A percentile compares a stretch with the other conserved stretches of the same genome.
Evolutionary conservation across 257 asterid species (phyloP).

Genomic region (Jacaranda copaia): DNA sequence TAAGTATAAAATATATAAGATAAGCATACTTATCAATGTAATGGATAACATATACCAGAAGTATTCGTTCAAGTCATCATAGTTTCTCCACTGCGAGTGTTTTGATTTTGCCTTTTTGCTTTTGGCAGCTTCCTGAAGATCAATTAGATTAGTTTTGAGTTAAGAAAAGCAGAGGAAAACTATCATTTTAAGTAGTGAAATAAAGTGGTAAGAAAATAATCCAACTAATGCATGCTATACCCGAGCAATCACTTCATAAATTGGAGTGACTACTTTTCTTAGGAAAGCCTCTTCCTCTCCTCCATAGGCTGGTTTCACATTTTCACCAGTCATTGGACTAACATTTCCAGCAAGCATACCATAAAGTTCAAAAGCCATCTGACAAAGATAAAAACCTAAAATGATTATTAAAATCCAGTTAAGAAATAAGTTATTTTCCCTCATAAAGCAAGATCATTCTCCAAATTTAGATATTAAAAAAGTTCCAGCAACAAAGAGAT

Average conservation of each 20-base stretch:
- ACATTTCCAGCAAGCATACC: conserved; percentile 99
- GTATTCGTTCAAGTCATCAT: conserved; percentile 96
- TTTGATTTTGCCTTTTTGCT: conserved; percentile 87
- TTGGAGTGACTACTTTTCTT: conserved; percentile 90
- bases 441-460: conserved; percentile 18
- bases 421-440: conserved; percentile 8
- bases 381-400: conserved; percentile 32
- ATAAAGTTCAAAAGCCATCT: conserved; percentile 99
- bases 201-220: conserved; percentile 5
- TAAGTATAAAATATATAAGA: conserved; percentile 29
- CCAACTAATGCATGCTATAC: conserved; percentile 51
- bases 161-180: conserved; percentile 15
- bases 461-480: background rate
- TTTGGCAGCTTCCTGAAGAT: conserved; percentile 87
- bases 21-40: conserved; percentile 25
- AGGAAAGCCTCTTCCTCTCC: conserved; percentile 98
- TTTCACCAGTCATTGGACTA: conserved; percentile 97
- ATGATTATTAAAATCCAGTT: conserved; percentile 17
- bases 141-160: conserved; percentile 20
- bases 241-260: conserved; percentile 93
- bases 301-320: conserved; percentile 99
- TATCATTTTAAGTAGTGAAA: conserved; percentile 7
- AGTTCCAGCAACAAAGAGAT: conserved; percentile 1
- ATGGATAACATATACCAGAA: conserved; percentile 64
- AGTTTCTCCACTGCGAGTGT: conserved; percentile 99